Percentiles rank a stretch among this genome's conserved stretches.
Conservation (phyloP, 768 basidiomycete genomes). For the Tubosaeta brunneosetosa region DNA sequence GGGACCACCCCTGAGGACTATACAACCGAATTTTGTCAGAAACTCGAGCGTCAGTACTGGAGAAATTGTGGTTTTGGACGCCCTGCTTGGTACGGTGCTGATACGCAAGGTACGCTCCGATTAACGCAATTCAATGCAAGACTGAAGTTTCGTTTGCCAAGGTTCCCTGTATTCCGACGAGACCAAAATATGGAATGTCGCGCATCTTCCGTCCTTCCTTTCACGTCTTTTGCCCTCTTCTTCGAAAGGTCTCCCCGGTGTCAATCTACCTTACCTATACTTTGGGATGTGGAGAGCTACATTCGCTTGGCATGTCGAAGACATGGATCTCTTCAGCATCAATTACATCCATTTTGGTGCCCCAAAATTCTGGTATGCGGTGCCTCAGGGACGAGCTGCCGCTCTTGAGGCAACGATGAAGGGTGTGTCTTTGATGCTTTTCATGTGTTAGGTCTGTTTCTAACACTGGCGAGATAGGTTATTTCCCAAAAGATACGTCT, state of each 20-base stretch:
- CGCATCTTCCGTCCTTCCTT: slow-evolving; percentile 79
- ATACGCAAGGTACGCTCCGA: slow-evolving; percentile 69
- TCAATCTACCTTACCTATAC: slow-evolving; percentile 96
- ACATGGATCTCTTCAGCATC: slow-evolving; percentile 98
- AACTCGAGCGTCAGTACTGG: slow-evolving; percentile 90
- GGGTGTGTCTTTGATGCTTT: slow-evolving; percentile 40
- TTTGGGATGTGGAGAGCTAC: slow-evolving; percentile 99
- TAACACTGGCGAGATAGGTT: slow-evolving; percentile 43
- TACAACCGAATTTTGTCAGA: slow-evolving; percentile 80
- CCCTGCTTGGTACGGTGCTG: slow-evolving; percentile 97
- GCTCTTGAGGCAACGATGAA: slow-evolving; percentile 89
- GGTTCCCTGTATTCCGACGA: slow-evolving; percentile 70
- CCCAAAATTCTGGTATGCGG: slow-evolving; percentile 95
- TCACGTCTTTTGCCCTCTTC: slow-evolving; percentile 70
- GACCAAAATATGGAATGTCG: slow-evolving; percentile 92
- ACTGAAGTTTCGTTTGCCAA: slow-evolving; percentile 17
- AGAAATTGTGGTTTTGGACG: slow-evolving; percentile 83
- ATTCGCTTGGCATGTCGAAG: slow-evolving; percentile 99
- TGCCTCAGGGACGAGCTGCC: slow-evolving; percentile 80
- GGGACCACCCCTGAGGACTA: slow-evolving; percentile 74
- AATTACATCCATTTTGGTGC: slow-evolving; percentile 99
- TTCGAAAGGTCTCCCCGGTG: slow-evolving; percentile 77
- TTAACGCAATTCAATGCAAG: not conserved
- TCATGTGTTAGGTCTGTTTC: not conserved
- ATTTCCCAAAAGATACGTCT: slow-evolving; percentile 84